A percentile compares a stretch with the other conserved stretches of the same genome.
phyloP scores from a whole-genome alignment of 2,329 filamentous ascomycete genomes.

The Apiospora arundinis region DNA sequence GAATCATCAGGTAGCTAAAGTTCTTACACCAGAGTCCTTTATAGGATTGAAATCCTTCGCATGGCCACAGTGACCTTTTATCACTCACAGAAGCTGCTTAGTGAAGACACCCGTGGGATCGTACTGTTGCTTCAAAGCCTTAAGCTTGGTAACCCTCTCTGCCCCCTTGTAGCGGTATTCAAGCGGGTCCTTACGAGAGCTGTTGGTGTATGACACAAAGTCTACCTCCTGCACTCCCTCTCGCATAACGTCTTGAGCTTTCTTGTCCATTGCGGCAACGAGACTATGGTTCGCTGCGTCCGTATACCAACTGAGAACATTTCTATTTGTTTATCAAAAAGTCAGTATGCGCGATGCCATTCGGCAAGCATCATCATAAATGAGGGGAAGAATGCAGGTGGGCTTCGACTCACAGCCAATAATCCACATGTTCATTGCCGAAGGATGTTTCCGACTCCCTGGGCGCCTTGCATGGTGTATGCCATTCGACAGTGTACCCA shows the following conservation, averaged over 20 bases:
- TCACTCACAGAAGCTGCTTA: background rate
- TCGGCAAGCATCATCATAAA: no score
- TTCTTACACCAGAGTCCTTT: background rate
- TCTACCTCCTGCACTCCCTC: no score
- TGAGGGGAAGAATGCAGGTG: background rate
- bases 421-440: background rate
- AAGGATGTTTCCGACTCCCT: background rate
- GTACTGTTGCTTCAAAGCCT: background rate
- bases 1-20: background rate
- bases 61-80: background rate
- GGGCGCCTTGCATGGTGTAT: background rate
- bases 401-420: constrained; percentile 22
- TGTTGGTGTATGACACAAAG: background rate
- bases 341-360: background rate
- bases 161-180: background rate
- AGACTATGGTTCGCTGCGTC: no score
- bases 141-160: background rate
- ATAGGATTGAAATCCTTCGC: background rate
- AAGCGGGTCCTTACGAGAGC: background rate
- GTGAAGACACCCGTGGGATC: background rate
- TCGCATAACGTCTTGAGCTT: no score
- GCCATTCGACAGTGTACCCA: constrained; percentile 27
- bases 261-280: no score
- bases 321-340: no score
- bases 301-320: no score